Evolutionary conservation across 2,329 filamentous ascomycete species (phyloP), one percentile per base, ranked within the genome.

Genomic region (Ascochyta viciae-villosae): DNA sequence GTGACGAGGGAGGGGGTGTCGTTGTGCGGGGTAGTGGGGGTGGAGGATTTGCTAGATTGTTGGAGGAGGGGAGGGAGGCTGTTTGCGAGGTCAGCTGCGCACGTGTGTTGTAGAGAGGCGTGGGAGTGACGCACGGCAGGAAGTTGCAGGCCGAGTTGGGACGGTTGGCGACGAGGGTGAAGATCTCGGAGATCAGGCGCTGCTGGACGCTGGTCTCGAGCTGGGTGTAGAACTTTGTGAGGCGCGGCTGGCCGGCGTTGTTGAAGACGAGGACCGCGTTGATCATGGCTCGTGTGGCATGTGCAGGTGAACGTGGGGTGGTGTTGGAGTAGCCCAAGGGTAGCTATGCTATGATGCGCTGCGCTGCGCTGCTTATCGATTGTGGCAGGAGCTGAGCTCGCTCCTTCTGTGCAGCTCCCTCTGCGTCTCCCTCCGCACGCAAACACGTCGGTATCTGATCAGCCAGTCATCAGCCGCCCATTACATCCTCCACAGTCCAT

Each of bases 191-290:
- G 65, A 99, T 96, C 55, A 99, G 87, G 39, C 93, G 90, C 80
- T 99, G 95, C 77, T 99, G 94, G 35, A 97, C 96, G 77, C 90
- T 91, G 22, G 95, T 98, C 79, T 99, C 95, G 65, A 99, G 87
- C 76, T 98, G 94, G 2, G 94, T 97, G 77, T 99, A 99, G 83
- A 99, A 99, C 73, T 98, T 98, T 68, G 94, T 98, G 75, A 99
- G 85, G 52, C 95, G 89, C 34, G 95, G 94, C 78, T 99, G 94
- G 62, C 95, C 95, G 69, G 94, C 92, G 81, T 96, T 96, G 74
- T 99, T 99, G 83, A 99, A 99, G 75, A 99, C 94, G 64, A 99
- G 84, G 60, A 99, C 94, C 29, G 96, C 95, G 83, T 96, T 99
- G 78, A 99, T 98, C 95, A 99, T 99, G 66, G 54, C 60, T 60